phyloP scores from a whole-genome alignment of 2,329 filamentous ascomycete species.

The Ophiostoma australiae region DNA sequence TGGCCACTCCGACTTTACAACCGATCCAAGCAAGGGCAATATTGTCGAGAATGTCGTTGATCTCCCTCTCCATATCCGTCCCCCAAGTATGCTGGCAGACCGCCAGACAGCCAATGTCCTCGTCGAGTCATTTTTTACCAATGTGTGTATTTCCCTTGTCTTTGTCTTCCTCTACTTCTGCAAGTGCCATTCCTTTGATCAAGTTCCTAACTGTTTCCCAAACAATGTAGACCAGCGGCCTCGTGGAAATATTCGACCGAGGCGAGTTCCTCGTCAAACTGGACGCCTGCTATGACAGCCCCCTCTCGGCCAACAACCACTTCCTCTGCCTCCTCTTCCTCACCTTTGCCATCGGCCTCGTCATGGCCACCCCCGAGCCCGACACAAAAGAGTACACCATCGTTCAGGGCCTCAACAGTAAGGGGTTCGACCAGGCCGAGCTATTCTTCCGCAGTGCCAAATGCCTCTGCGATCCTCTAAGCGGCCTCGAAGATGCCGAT shows the following conservation, averaged over 20 bases:
- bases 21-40: slow-evolving; percentile 54
- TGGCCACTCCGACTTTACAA: slow-evolving; percentile 53
- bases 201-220: not conserved
- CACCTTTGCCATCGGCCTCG: slow-evolving; percentile 58
- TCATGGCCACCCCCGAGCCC: slow-evolving; percentile 49
- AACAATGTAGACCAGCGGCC: slow-evolving; percentile 48
- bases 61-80: slow-evolving; percentile 42
- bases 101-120: slow-evolving; percentile 47
- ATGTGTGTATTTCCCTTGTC: slow-evolving; percentile 39
- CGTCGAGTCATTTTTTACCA: slow-evolving; percentile 56
- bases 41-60: slow-evolving; percentile 50
- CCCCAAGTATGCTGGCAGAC: slow-evolving; percentile 53
- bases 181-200: not conserved
- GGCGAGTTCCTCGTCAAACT: slow-evolving; percentile 46
- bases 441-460: slow-evolving; percentile 58
- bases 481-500: slow-evolving; percentile 56
- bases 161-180: not conserved
- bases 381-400: slow-evolving; percentile 47
- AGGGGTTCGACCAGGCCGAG: slow-evolving; percentile 52
- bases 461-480: slow-evolving; percentile 42
- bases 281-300: slow-evolving; percentile 51
- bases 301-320: slow-evolving; percentile 45
- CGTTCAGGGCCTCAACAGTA: slow-evolving; percentile 47
- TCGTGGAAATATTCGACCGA: slow-evolving; percentile 57
- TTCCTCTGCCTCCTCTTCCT: slow-evolving; percentile 58